Evolutionary conservation across 2,329 filamentous ascomycete species (phyloP).

Genomic region (Didymosphaeria variabile): DNA sequence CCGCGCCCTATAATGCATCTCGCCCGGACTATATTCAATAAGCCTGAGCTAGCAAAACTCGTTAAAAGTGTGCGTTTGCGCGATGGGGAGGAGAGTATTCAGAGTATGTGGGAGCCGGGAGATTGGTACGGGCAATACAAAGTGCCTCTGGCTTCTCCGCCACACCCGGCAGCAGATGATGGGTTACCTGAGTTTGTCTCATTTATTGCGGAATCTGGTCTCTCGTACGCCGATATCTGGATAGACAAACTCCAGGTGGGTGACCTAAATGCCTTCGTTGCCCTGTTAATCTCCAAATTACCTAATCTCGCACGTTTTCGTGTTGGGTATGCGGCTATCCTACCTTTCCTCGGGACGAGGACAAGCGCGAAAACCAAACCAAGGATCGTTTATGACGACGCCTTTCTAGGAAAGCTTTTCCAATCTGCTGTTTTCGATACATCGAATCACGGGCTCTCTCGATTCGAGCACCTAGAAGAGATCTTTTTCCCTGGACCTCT

Average conservation of each 20-base stretch:
- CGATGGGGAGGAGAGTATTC: slow-evolving; percentile 10
- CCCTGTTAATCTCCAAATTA: slow-evolving; percentile 3
- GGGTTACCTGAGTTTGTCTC: slow-evolving; percentile 5
- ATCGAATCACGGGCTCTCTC: slow-evolving; percentile 2
- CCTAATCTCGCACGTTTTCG: slow-evolving; percentile 6
- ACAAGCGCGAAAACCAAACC: not conserved
- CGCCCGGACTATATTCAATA: slow-evolving; percentile 8
- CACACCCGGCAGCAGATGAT: slow-evolving; percentile 7
- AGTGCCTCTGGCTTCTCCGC: slow-evolving; percentile 3
- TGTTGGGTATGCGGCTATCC: slow-evolving; percentile 5
- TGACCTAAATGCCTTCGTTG: slow-evolving; percentile 9
- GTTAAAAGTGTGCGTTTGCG: slow-evolving; percentile 8
- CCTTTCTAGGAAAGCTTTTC: slow-evolving; percentile 8
- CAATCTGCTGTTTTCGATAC: slow-evolving; percentile 10
- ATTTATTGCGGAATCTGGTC: slow-evolving; percentile 4
- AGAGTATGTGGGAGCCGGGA: not conserved
- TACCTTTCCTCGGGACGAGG: slow-evolving; percentile 1
- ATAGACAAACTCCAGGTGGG: slow-evolving; percentile 4
- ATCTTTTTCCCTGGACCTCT: slow-evolving; percentile 6
- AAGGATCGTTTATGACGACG: not conserved
- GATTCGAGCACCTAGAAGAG: slow-evolving; percentile 3
- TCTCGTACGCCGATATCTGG: slow-evolving; percentile 8
- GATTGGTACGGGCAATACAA: too few relatives aligned
- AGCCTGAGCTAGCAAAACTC: slow-evolving; percentile 6
- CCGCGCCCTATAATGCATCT: slow-evolving; percentile 12